Percentiles rank a stretch among this genome's conserved stretches.
Evolutionary conservation across 495 filamentous ascomycete genomes (phyloP).

Genomic region (Lasiosphaeria miniovina): DNA sequence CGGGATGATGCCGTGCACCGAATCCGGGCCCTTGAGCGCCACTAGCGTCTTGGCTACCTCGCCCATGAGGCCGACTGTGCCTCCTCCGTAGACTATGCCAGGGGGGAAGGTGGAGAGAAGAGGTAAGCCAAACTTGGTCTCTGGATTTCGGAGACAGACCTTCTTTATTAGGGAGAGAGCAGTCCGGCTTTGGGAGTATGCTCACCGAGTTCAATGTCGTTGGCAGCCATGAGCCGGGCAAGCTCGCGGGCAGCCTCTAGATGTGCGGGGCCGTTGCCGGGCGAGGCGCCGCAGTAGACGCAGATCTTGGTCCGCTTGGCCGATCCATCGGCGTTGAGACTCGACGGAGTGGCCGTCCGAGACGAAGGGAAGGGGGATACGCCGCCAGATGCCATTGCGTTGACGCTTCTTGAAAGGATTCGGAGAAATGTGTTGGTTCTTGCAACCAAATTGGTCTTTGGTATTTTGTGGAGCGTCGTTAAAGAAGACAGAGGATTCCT

Average conservation of each 20-base stretch:
- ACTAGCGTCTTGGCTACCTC: constrained; percentile 87
- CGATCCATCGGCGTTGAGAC: constrained; percentile 21
- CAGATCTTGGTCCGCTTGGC: constrained; percentile 56
- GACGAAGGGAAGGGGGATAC: constrained; percentile 33
- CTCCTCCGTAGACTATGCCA: constrained; percentile 78
- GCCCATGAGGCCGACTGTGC: constrained; percentile 93
- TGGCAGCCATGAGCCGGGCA: constrained; percentile 65
- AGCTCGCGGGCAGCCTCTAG: constrained; percentile 75
- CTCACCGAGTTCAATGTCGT: constrained; percentile 65
- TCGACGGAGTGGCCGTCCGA: constrained; percentile 26
- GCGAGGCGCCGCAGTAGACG: constrained; percentile 77
- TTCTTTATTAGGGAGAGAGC: background rate
- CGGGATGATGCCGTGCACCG: constrained; percentile 93
- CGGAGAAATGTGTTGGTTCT: background rate
- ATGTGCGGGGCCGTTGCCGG: constrained; percentile 66
- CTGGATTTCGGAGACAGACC: background rate
- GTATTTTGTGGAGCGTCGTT: too few species aligned
- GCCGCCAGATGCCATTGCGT: constrained; percentile 42
- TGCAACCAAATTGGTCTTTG: background rate
- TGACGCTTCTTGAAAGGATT: background rate
- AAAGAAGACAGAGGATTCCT: too few species aligned
- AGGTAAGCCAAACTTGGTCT: background rate
- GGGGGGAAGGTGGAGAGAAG: background rate
- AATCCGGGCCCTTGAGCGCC: constrained; percentile 70
- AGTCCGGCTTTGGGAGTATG: background rate